Conservation (phyloP, 257 asterid genomes). For the Anisodus acutangulus region DNA sequence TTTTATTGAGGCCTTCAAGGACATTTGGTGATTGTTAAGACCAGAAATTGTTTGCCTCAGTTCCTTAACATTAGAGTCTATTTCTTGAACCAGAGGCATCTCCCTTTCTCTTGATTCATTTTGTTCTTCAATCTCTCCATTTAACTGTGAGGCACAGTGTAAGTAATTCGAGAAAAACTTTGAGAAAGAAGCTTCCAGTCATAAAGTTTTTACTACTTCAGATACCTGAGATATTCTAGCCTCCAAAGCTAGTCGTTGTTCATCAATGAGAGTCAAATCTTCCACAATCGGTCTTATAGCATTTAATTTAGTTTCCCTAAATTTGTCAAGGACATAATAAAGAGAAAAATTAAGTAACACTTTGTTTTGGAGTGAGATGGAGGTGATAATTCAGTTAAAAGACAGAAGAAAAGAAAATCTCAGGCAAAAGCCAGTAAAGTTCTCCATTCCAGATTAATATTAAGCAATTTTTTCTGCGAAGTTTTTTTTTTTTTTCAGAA, state of each 20-base stretch:
- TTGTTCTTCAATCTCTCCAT: constrained; percentile 1
- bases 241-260: constrained; percentile 54
- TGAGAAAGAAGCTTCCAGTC: constrained; percentile 9
- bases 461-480: background rate
- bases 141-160: constrained; percentile 28
- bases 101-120: constrained; percentile 13
- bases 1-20: constrained; percentile 64
- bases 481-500: background rate
- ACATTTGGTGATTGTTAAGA: constrained; percentile 77
- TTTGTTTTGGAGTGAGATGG: constrained; percentile 26
- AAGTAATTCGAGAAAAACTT: constrained; percentile 23
- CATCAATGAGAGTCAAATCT: constrained; percentile 58
- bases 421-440: background rate
- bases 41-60: constrained; percentile 62
- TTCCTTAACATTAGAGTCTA: constrained; percentile 23
- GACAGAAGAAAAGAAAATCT: background rate
- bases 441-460: background rate
- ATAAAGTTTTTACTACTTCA: constrained; percentile 22
- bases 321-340: constrained; percentile 5
- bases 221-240: constrained; percentile 64
- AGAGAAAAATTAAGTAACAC: background rate
- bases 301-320: constrained; percentile 58
- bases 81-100: constrained; percentile 27
- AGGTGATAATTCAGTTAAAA: constrained; percentile 7
- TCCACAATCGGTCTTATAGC: constrained; percentile 56